Base-by-base conservation (phyloP, 495 filamentous ascomycete species). In the Aspergillus sparsus region DNA sequence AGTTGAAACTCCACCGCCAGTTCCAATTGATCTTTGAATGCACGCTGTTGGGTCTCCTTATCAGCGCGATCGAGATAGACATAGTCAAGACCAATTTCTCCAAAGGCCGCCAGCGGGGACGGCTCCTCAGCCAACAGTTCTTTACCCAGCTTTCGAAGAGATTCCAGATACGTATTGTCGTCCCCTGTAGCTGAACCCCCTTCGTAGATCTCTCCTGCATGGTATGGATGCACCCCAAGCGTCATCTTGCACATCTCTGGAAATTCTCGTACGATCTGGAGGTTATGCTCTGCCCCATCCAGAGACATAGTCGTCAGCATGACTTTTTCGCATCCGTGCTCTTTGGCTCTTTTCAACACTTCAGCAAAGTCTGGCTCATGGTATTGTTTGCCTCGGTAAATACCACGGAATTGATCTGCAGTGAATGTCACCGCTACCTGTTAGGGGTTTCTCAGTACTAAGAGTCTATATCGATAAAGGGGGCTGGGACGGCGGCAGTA, bases 31-130 rank as follows among this genome's bases (percentile, higher is more conserved):
- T 66, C 65, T 5, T 64, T 55, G 32, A 74, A 71, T 5, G 68
- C 69, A 8, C 68, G 66, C 12, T 69, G 63, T 49, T 74, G 66
- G 10, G 65, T 69, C 18, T 60, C 56, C 53, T 71, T 71, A 49
- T 72, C 65, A 1, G 71, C 66, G 5, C 66, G 63, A 5, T 68
- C 59, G 2, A 74, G 58, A 50, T 70, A 72, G 11, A 65, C 66
- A 18, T 72, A 74, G n/a, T 72, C 69, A 2, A 74, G 57, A 0
- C 68, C 69, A 36, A 74, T 74, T 46, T 74, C 68, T 1, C 67
- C 69, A 41, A 70, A 74, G 5, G 68, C 69, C 5, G 67, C 71
- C 0, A 74, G 61, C 2, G 64, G 65, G 0, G 69, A 66, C 5
- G 60, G 47, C 0, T 34, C 21, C 5, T 67, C 59, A 0, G 57